A percentile compares a stretch with the other conserved stretches of the same genome.
phyloP scores from a whole-genome alignment of 2,329 filamentous ascomycete genomes.

The Keithomyces neogunnii region DNA sequence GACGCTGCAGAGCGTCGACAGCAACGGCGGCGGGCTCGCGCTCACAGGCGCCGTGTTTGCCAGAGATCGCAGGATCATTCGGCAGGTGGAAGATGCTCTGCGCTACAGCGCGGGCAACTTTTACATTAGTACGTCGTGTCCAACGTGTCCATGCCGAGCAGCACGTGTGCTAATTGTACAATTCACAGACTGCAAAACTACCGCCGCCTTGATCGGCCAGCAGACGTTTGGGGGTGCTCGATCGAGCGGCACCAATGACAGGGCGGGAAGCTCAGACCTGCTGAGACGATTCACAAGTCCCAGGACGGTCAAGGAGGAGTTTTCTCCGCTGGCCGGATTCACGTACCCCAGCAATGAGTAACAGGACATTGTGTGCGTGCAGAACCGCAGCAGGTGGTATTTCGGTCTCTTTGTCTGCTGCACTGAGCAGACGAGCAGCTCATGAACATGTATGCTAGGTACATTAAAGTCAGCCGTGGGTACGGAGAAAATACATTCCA shows the following conservation, averaged over 20 bases:
- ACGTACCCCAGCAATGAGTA: constrained; percentile 41
- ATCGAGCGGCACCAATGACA: constrained; percentile 47
- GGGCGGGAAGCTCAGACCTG: constrained; percentile 43
- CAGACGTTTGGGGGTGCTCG: constrained; percentile 46
- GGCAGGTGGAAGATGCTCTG: constrained; percentile 40
- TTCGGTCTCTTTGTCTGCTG: too few species aligned
- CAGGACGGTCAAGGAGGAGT: constrained; percentile 44
- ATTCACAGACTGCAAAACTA: constrained; percentile 41
- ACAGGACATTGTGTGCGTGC: background rate
- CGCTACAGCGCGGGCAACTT: constrained; percentile 49
- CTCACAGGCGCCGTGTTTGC: constrained; percentile 43
- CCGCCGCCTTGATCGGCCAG: constrained; percentile 46
- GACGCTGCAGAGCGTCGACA: constrained; percentile 29
- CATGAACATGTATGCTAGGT: too few species aligned
- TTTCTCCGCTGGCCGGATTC: constrained; percentile 28
- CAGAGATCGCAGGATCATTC: constrained; percentile 36
- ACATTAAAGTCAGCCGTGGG: too few species aligned
- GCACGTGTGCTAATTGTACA: background rate
- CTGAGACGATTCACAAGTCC: constrained; percentile 42
- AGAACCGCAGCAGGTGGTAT: background rate
- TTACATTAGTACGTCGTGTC: constrained; percentile 33
- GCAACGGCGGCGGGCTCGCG: constrained; percentile 32
- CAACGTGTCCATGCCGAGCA: too few species aligned
- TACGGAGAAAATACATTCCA: too few species aligned
- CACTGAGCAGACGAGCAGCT: too few species aligned